Conservation (phyloP, 306 rosid genomes). For the Prunus dulcis region DNA sequence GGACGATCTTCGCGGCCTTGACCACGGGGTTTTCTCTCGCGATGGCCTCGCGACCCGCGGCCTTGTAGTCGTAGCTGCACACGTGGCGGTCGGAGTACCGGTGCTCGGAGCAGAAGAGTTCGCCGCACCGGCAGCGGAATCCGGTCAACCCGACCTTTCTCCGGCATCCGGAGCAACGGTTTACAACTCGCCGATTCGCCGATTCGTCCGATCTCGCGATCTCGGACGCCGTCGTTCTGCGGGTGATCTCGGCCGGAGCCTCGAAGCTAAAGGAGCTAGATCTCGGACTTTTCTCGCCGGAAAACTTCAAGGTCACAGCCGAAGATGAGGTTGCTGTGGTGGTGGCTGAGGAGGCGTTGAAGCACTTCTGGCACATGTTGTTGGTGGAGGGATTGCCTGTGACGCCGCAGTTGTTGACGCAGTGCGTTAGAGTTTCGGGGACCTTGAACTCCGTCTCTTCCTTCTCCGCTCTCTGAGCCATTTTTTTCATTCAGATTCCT, state of each 20-base stretch:
- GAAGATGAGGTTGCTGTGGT: slow-evolving; percentile 10
- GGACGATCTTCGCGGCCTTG: slow-evolving; percentile 77
- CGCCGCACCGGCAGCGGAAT: slow-evolving; percentile 92
- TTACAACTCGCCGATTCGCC: slow-evolving; percentile 55
- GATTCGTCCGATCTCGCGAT: slow-evolving; percentile 32
- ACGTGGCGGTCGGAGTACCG: slow-evolving; percentile 95
- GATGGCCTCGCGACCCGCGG: slow-evolving; percentile 83
- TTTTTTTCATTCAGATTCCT: slow-evolving; percentile 8
- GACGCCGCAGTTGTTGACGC: slow-evolving; percentile 86
- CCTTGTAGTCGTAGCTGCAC: slow-evolving; percentile 87
- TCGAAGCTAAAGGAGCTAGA: slow-evolving; percentile 29
- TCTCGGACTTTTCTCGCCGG: slow-evolving; percentile 47
- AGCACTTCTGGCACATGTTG: slow-evolving; percentile 93
- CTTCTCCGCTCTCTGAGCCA: slow-evolving; percentile 81
- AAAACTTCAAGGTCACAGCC: slow-evolving; percentile 33
- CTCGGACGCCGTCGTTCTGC: slow-evolving; percentile 20
- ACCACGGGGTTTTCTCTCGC: slow-evolving; percentile 94
- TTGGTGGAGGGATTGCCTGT: slow-evolving; percentile 72
- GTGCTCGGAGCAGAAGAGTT: slow-evolving; percentile 79
- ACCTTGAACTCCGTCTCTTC: slow-evolving; percentile 90
- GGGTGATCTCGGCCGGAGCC: not conserved
- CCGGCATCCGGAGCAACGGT: slow-evolving; percentile 84
- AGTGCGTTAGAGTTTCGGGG: slow-evolving; percentile 54
- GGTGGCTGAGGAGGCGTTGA: slow-evolving; percentile 41
- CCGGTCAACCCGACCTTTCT: slow-evolving; percentile 84